Evolutionary conservation across 306 rosid genomes (phyloP), one percentile per base, ranked within the genome.

Genomic region (Pterocarpus macrocarpus): DNA sequence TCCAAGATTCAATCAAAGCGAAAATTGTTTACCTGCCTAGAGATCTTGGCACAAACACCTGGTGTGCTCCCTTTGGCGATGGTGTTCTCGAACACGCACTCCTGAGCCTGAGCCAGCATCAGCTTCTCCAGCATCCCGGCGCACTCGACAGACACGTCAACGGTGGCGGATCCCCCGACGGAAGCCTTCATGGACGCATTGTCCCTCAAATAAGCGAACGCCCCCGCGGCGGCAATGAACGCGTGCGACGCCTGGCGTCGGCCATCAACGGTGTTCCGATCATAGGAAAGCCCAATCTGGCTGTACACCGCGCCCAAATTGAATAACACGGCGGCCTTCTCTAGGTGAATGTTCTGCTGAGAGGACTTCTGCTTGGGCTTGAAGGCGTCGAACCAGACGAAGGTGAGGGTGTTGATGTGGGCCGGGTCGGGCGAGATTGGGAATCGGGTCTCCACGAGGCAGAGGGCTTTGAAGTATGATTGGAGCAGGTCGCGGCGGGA

Each of bases 21-120:
- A 55, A 55, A 55, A 55, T 17, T n/a, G 61, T 9, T 4, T 5
- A 93, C 99, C 99, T 95, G 98, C 87, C 98, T 86, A 66, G 99
- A 88, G 91, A 95, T 92, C 93, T 95, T 95, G 2, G 99, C 87
- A 69, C 99, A 95, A 73, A 95, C 98, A n/a, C 94, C 98, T 0
- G 98, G 97, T 1, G 99, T 93, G 75, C 97, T 95, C 15, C 98
- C 99, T 78, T 92, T 95, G 1, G 99, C 97, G 30, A 95, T 95
- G 8, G 94, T 79, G 71, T 93, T 95, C 92, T 95, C 99, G 15
- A 95, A 95, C 30, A 93, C 97, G 8, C 97, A 91, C 87, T 95
- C 99, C 85, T 95, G 99, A 17, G 99, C 98, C 89, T 95, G 98
- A 1, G 99, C 99, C 49, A 95, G 92, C 94, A 95, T 93, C 82